A percentile compares a stretch with the other conserved stretches of the same genome.
Conservation (phyloP, 345 rosid genomes). For the Aquilaria sinensis region DNA sequence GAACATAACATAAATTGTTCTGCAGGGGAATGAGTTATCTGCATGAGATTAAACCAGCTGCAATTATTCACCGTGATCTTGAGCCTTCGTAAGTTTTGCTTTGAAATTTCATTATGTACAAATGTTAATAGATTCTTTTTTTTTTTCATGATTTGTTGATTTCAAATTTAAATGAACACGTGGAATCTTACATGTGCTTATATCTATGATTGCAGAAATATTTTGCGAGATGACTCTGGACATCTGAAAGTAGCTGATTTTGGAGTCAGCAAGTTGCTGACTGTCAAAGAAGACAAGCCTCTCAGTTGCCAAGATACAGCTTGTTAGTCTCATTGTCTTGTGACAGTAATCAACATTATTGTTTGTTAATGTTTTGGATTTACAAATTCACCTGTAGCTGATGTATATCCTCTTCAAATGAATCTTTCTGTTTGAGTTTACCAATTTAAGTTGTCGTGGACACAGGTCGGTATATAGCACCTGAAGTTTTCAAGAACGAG, state of each 20-base stretch:
- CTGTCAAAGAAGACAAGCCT: constrained; percentile 82
- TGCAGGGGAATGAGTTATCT: constrained; percentile 94
- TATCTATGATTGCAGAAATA: constrained; percentile 56
- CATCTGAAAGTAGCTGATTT: constrained; percentile 97
- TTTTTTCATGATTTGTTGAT: neutral
- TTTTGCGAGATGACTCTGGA: constrained; percentile 89
- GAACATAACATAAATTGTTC: constrained; percentile 3
- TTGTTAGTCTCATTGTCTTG: constrained; percentile 40
- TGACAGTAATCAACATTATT: neutral
- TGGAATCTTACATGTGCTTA: constrained; percentile 23
- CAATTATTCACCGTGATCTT: constrained; percentile 95
- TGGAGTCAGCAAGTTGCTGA: constrained; percentile 88
- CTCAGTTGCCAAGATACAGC: constrained; percentile 53
- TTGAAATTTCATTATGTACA: neutral
- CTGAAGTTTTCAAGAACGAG: constrained; percentile 65
- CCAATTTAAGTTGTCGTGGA: constrained; percentile 12
- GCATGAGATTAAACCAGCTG: constrained; percentile 82
- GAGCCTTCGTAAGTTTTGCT: constrained; percentile 92
- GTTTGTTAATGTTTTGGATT: too few relatives aligned
- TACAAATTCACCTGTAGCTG: neutral
- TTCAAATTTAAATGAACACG: too few relatives aligned
- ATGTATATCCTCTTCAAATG: neutral
- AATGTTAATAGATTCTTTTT: constrained; percentile 1
- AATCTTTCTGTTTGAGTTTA: constrained; percentile 1
- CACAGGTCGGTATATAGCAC: constrained; percentile 81